A percentile compares a stretch with the other conserved stretches of the same genome.
Evolutionary conservation across 2,329 filamentous ascomycete genomes (phyloP).

Genomic region (Aspergillus hiratsukae): DNA sequence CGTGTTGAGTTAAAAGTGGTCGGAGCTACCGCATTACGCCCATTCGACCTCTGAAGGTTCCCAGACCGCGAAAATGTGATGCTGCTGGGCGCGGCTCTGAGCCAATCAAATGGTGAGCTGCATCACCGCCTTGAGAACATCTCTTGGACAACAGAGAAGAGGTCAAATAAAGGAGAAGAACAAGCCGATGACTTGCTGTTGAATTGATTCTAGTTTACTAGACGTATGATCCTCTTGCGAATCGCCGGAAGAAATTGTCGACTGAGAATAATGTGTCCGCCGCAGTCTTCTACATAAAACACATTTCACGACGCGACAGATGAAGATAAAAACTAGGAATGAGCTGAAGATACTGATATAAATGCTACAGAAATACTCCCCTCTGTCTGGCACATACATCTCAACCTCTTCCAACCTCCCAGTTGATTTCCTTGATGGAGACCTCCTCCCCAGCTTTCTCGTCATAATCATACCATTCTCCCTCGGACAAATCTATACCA

Average conservation of each 20-base stretch:
- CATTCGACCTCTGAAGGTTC: conserved; percentile 6
- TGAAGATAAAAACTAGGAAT: neutral
- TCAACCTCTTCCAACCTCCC: conserved; percentile 74
- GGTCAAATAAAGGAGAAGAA: neutral
- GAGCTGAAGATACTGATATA: neutral
- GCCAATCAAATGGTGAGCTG: conserved; percentile 20
- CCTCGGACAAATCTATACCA: conserved; percentile 76
- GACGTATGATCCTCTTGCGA: neutral
- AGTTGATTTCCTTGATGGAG: conserved; percentile 82
- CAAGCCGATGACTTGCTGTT: neutral
- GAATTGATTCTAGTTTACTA: neutral
- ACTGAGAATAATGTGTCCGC: neutral
- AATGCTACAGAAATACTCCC: conserved; percentile 3
- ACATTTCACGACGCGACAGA: neutral
- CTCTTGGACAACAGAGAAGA: neutral
- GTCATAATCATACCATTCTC: conserved; percentile 97
- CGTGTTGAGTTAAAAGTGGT: conserved; percentile 3
- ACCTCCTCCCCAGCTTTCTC: conserved; percentile 91
- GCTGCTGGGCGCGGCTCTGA: conserved; percentile 15
- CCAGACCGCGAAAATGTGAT: conserved; percentile 33
- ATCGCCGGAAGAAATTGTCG: neutral
- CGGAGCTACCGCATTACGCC: conserved; percentile 7
- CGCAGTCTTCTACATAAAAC: neutral
- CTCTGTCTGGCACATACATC: neutral
- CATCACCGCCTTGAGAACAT: conserved; percentile 23